Base-by-base conservation (phyloP, 257 asterid genomes). In the Misopates orontium region DNA sequence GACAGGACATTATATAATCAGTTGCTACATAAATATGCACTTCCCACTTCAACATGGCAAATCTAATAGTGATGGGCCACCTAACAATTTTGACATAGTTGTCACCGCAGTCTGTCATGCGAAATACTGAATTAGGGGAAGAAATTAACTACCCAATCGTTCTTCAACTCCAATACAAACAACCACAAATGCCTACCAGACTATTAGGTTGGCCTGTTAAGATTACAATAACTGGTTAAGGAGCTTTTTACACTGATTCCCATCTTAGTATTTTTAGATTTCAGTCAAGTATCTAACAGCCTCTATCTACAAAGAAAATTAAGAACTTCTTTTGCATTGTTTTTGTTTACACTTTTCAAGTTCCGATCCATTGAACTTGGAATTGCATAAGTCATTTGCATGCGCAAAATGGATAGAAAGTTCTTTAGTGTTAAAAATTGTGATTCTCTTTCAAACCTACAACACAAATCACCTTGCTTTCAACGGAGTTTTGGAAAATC, bases 231-330 rank as follows among this genome's bases (percentile, higher is more conserved):
- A n/a, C 32, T 12, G 39, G 23, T 40, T 18, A 49, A 41, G 60
- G 50, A 16, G 60, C 28, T 60, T 60, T 40, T 6, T 62, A 15
- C 6, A 42, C 65, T 23, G 23, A 52, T 73, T 44, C 32, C 68
- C 66, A 59, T 22, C 72, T 41, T 42, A n/a, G 59, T 56, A 60
- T 21, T 44, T 44, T 66, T 59, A 49, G 18, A 17, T 20, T 53
- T 32, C 48, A 64, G 62, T 70, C 25, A 60, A 53, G 18, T 51
- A 58, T 17, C 47, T 40, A 40, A 68, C 13, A 25, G 39, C 42
- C 65, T 25, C 41, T 64, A 28, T 28, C 36, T 28, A 28, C 36
- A 16, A 41, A 23, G n/a, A 44, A 32, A 64, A 56, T 28, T 28
- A 28, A 28, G 36, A 28, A 6, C 36, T 28, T 28, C n/a, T 2